phyloP scores from a whole-genome alignment of 345 rosid genomes.

The Brassica cretica region DNA sequence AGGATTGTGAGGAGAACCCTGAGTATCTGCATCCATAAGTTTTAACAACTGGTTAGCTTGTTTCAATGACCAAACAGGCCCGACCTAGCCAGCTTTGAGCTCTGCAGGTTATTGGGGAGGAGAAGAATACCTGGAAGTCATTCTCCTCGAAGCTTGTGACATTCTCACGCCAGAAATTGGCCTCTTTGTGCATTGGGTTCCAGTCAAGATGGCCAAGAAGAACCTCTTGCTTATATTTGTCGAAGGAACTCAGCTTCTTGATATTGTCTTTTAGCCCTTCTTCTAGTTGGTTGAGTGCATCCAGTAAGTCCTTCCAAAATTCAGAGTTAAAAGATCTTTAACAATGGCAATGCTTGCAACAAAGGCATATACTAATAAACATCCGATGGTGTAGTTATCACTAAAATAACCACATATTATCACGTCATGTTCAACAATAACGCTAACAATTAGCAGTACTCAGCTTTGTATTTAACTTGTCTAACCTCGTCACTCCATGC shows the following conservation, averaged over 20 bases:
- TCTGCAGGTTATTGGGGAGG: background rate
- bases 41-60: slow-evolving; percentile 5
- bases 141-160: slow-evolving; percentile 80
- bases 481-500: slow-evolving; percentile 99
- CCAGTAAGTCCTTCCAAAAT: slow-evolving; percentile 70
- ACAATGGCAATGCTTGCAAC: background rate
- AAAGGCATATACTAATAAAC: background rate
- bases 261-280: slow-evolving; percentile 80
- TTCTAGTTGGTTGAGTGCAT: slow-evolving; percentile 79
- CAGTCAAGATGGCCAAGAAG: slow-evolving; percentile 96
- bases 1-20: slow-evolving; percentile 88
- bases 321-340: slow-evolving; percentile 4
- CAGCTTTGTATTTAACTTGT: slow-evolving; percentile 24
- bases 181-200: slow-evolving; percentile 98
- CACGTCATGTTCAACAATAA: slow-evolving; percentile 2
- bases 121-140: slow-evolving; percentile 78
- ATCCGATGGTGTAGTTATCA: background rate
- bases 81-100: background rate
- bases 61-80: background rate
- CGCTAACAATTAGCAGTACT: background rate
- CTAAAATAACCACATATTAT: slow-evolving; percentile 1
- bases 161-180: slow-evolving; percentile 92
- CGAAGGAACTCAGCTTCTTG: slow-evolving; percentile 86
- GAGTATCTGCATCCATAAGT: slow-evolving; percentile 60
- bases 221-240: slow-evolving; percentile 94